phyloP scores from a whole-genome alignment of 257 asterid species.

The Galeopsis tetrahit region DNA sequence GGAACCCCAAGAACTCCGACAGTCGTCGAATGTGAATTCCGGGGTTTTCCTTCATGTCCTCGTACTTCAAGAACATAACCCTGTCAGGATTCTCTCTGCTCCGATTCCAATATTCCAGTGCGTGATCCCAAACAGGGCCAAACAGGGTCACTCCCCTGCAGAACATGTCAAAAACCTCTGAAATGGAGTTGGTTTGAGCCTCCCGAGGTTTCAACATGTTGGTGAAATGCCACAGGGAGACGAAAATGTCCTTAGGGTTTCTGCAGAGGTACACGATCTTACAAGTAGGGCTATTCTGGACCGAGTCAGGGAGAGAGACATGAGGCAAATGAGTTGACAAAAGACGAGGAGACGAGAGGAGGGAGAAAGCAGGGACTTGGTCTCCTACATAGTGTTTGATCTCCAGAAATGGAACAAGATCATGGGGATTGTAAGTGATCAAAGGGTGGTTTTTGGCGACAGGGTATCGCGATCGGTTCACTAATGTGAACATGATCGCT shows the following conservation, averaged over 20 bases:
- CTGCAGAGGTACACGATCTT: constrained; percentile 60
- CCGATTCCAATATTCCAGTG: constrained; percentile 45
- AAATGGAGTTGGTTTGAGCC: constrained; percentile 21
- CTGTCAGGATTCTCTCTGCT: constrained; percentile 33
- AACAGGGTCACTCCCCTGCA: constrained; percentile 46
- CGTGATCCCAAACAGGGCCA: constrained; percentile 66
- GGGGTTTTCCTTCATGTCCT: constrained; percentile 48
- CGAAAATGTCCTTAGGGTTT: constrained; percentile 56
- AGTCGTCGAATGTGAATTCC: constrained; percentile 31
- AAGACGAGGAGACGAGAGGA: constrained; percentile 33
- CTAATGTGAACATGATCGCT: constrained; percentile 46
- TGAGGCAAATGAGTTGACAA: constrained; percentile 49
- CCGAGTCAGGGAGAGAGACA: constrained; percentile 39
- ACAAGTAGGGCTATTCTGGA: constrained; percentile 22
- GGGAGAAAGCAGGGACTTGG: constrained; percentile 41
- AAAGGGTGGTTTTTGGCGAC: constrained; percentile 34
- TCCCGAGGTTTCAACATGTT: constrained; percentile 37
- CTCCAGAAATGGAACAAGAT: constrained; percentile 44
- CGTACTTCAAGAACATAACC: constrained; percentile 46
- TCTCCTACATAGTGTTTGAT: constrained; percentile 37
- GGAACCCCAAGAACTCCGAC: constrained; percentile 48
- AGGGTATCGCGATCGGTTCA: constrained; percentile 39
- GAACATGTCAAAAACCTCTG: constrained; percentile 45
- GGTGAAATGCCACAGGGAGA: constrained; percentile 56
- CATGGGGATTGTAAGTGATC: constrained; percentile 35